Evolutionary conservation across 257 asterid species (phyloP).

Genomic region (Cordia subcordata): DNA sequence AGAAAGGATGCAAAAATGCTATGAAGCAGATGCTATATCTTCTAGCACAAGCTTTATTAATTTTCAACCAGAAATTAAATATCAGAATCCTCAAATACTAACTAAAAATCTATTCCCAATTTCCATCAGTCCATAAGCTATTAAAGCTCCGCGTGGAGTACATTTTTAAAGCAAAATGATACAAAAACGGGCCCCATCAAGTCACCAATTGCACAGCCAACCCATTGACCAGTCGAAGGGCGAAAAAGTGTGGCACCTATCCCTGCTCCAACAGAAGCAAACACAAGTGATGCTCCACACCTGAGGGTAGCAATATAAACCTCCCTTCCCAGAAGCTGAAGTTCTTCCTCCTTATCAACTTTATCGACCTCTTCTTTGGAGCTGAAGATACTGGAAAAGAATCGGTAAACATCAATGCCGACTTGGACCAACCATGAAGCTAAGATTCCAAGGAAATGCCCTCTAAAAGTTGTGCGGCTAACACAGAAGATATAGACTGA

Average conservation of each 20-base stretch:
- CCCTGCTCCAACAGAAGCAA: constrained; percentile 92
- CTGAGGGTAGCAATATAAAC: constrained; percentile 43
- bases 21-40: not conserved
- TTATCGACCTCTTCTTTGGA: constrained; percentile 33
- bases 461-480: constrained; percentile 79
- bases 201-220: constrained; percentile 84
- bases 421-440: constrained; percentile 91
- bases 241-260: constrained; percentile 56
- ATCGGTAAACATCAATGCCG: constrained; percentile 59
- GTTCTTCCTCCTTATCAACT: constrained; percentile 28
- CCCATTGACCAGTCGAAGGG: constrained; percentile 93
- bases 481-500: constrained; percentile 45
- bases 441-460: constrained; percentile 74
- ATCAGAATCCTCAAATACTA: not conserved
- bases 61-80: too few species aligned
- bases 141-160: constrained; percentile 32
- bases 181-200: constrained; percentile 67
- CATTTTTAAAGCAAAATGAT: constrained; percentile 45
- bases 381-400: constrained; percentile 33
- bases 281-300: constrained; percentile 65
- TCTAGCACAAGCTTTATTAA: not conserved
- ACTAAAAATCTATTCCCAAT: not conserved
- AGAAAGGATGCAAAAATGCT: not conserved
- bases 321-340: constrained; percentile 48
- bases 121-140: not conserved